Evolutionary conservation across 2,329 filamentous ascomycete species (phyloP).

Genomic region (Trichoderma koningiopsis): DNA sequence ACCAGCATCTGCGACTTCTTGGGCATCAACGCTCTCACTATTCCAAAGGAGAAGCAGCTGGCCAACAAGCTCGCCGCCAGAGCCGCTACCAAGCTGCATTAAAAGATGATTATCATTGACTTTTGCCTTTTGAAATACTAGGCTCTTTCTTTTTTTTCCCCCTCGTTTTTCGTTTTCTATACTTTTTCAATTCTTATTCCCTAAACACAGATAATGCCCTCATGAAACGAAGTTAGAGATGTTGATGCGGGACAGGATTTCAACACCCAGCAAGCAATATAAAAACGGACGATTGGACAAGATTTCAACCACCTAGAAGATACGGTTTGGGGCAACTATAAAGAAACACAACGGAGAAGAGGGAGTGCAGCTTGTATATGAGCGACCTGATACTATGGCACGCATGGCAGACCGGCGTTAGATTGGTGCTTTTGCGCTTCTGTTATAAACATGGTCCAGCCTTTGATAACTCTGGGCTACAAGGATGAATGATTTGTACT

Average conservation of each 20-base stretch:
- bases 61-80: constrained; percentile 52
- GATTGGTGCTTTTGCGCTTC: constrained; percentile 20
- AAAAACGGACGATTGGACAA: constrained; percentile 4
- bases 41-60: constrained; percentile 64
- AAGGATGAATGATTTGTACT: constrained; percentile 19
- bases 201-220: constrained; percentile 17
- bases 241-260: constrained; percentile 6
- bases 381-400: constrained; percentile 1
- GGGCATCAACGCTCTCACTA: constrained; percentile 93
- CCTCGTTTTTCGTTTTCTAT: constrained; percentile 2
- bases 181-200: neutral
- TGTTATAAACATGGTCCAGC: constrained; percentile 9
- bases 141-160: neutral
- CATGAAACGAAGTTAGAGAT: constrained; percentile 16
- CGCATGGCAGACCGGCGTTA: constrained; percentile 24
- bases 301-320: constrained; percentile 20
- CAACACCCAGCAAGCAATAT: neutral
- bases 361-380: constrained; percentile 19
- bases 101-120: constrained; percentile 10
- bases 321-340: constrained; percentile 3
- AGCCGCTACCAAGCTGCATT: constrained; percentile 42
- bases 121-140: neutral
- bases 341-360: neutral
- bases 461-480: neutral
- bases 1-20: constrained; percentile 88